These are phyloP conservation scores for Leccinum variabile DNA, from an alignment of 1,284 basidiomycete species.

Conservation along the genomic window DNA sequence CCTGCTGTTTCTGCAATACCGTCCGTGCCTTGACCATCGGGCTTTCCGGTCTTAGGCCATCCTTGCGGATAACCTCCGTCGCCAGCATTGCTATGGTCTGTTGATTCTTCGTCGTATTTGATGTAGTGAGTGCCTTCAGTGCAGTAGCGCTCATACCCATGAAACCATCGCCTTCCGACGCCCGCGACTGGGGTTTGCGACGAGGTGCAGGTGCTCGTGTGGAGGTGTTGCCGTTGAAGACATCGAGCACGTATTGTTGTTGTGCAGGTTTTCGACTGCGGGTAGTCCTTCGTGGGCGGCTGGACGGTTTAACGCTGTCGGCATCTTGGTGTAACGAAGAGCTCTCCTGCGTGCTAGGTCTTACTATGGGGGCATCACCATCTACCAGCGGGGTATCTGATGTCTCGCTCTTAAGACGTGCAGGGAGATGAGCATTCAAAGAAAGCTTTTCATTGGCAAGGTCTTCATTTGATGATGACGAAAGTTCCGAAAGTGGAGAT, in stretches of 20 bases:
- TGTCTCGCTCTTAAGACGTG: conserved; percentile 2
- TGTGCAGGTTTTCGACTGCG: conserved; percentile 48
- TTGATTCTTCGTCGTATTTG: conserved; percentile 72
- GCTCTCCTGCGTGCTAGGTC: not conserved
- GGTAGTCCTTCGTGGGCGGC: conserved; percentile 47
- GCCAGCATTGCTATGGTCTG: conserved; percentile 50
- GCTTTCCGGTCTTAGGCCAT: conserved; percentile 74
- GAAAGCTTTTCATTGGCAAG: conserved; percentile 5
- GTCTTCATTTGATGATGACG: conserved; percentile 25
- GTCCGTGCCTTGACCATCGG: conserved; percentile 76
- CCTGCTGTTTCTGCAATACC: conserved; percentile 67
- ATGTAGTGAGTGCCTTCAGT: conserved; percentile 63
- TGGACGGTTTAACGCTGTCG: conserved; percentile 10
- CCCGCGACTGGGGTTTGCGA: conserved; percentile 37
- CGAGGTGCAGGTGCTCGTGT: conserved; percentile 41
- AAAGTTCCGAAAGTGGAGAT: conserved; percentile 32
- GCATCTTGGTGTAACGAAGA: conserved; percentile 8
- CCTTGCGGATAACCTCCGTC: conserved; percentile 65
- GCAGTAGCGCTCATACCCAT: conserved; percentile 64
- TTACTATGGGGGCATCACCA: not conserved
- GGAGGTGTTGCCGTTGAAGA: conserved; percentile 38
- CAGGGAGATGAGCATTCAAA: not conserved
- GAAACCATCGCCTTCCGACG: conserved; percentile 47
- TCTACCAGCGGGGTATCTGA: conserved; percentile 4
- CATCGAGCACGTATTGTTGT: conserved; percentile 40